A percentile compares a stretch with the other conserved stretches of the same genome.
Conservation (phyloP, 176 grass and related monocot species). For the Cenchrus fungigraminus region DNA sequence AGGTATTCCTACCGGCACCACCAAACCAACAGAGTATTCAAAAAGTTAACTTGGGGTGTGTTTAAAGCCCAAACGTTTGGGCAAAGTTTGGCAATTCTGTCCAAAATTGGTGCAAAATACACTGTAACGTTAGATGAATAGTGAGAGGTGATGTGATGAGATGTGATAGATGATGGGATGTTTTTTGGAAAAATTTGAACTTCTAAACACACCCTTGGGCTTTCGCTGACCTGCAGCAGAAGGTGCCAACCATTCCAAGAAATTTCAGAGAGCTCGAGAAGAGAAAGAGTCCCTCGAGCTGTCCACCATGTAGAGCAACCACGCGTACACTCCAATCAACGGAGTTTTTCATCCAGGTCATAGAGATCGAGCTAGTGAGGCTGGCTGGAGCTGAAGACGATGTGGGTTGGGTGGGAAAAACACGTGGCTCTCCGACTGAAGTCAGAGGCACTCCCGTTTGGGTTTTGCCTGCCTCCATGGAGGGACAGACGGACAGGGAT, state of each 20-base stretch:
- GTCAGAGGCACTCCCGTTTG: not conserved
- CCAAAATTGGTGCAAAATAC: too few relatives aligned
- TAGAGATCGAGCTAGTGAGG: not conserved
- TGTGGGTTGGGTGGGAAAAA: not conserved
- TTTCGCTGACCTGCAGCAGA: not conserved
- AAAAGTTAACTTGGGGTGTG: not conserved
- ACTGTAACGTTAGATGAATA: too few relatives aligned
- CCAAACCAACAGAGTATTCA: not conserved
- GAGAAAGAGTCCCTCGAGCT: slow-evolving; percentile 1
- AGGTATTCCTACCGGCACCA: not conserved
- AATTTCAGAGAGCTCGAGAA: slow-evolving; percentile 36
- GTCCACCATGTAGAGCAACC: slow-evolving; percentile 10
- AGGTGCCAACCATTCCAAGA: not conserved
- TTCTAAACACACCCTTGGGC: not conserved
- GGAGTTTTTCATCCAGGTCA: not conserved
- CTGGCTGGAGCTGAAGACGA: not conserved
- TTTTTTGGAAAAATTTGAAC: too few relatives aligned
- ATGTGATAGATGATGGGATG: too few relatives aligned
- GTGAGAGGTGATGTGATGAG: too few relatives aligned
- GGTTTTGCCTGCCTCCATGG: slow-evolving; percentile 11
- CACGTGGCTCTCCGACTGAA: slow-evolving; percentile 26
- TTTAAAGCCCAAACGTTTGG: too few relatives aligned
- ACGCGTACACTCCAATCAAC: slow-evolving; percentile 14
- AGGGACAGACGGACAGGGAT: too few relatives aligned
- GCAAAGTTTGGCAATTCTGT: too few relatives aligned